Conservation (phyloP, 2,329 filamentous ascomycete species). For the Aspergillus brunneoviolaceus region DNA sequence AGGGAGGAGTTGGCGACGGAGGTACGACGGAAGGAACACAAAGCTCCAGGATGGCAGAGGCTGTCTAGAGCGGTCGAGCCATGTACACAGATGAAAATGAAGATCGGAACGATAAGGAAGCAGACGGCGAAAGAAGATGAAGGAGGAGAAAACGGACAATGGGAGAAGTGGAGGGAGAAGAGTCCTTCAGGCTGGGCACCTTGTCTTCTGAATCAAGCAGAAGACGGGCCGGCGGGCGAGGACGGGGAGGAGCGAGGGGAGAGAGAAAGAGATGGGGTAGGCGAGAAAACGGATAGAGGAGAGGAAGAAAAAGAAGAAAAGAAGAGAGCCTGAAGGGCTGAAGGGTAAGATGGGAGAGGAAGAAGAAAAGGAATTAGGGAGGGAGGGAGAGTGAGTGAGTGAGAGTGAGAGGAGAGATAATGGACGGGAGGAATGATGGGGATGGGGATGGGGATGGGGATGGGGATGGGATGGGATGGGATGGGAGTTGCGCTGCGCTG, state of each 20-base stretch:
- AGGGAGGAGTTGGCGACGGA: constrained; percentile 28
- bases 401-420: constrained; percentile 27
- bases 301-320: constrained; percentile 20
- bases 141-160: constrained; percentile 10
- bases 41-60: constrained; percentile 27
- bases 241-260: constrained; percentile 19
- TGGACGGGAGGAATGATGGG: constrained; percentile 31
- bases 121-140: constrained; percentile 9
- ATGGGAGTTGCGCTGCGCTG: not conserved
- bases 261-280: constrained; percentile 21
- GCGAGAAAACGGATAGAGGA: constrained; percentile 16
- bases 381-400: constrained; percentile 25
- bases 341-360: constrained; percentile 32
- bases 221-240: constrained; percentile 26
- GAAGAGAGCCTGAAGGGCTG: constrained; percentile 7
- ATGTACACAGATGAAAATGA: constrained; percentile 31
- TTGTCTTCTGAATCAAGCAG: constrained; percentile 29
- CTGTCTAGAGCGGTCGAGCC: constrained; percentile 31
- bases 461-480: constrained; percentile 11
- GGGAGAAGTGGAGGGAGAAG: constrained; percentile 22
- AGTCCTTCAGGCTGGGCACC: constrained; percentile 26
- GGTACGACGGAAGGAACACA: constrained; percentile 28
- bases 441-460: constrained; percentile 1
- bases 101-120: not conserved
- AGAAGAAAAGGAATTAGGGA: constrained; percentile 23